Evolutionary conservation across 306 rosid species (phyloP).

Genomic region (Quercus engelmannii): DNA sequence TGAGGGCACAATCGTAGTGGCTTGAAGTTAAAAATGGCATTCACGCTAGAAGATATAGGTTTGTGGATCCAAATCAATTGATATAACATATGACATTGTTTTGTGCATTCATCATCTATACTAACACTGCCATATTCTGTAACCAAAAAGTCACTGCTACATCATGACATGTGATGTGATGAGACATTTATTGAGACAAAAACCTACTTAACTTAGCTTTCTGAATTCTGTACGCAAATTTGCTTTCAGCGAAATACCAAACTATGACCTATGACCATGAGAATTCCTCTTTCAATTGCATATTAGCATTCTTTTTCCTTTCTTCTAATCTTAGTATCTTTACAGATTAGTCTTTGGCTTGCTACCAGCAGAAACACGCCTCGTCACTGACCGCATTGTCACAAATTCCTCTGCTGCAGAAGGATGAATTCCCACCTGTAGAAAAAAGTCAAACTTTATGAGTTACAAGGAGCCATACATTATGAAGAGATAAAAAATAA

Average conservation of each 20-base stretch:
- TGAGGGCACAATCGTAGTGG: not conserved
- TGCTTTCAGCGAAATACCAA: not conserved
- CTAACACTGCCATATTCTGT: not conserved
- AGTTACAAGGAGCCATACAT: not conserved
- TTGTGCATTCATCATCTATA: not conserved
- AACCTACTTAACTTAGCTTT: not conserved
- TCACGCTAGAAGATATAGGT: not conserved
- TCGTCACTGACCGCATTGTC: constrained; percentile 76
- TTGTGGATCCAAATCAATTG: not conserved
- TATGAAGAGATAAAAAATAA: not conserved
- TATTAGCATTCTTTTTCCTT: not conserved
- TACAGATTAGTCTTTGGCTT: constrained; percentile 65
- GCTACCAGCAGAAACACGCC: constrained; percentile 48
- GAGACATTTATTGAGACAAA: not conserved
- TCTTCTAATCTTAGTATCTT: not conserved
- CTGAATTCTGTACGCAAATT: not conserved
- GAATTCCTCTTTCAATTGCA: not conserved
- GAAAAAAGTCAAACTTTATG: not conserved
- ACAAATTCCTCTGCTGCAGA: constrained; percentile 94
- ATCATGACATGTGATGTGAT: no score
- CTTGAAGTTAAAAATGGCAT: not conserved
- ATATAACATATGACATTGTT: not conserved
- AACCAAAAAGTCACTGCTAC: not conserved
- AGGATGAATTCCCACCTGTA: constrained; percentile 95
- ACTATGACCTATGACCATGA: not conserved